These are phyloP conservation scores for Ogataea neopini DNA, from an alignment of 805 yeast species.

Conservation along the genomic window DNA sequence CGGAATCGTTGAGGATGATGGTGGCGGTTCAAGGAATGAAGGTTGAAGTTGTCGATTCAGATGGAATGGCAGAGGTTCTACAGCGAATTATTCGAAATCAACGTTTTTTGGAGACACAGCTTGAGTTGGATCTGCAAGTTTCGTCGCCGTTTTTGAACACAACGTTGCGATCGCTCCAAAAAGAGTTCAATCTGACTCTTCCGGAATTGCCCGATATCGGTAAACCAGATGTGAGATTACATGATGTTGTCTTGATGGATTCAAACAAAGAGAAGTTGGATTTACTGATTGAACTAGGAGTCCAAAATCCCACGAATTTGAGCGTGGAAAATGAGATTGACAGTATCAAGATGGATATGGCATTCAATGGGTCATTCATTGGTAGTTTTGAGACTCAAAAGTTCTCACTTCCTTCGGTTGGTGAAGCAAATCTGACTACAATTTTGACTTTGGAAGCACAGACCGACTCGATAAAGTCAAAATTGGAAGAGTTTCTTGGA, in stretches of 20 bases:
- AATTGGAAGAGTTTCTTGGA: slow-evolving; percentile 40
- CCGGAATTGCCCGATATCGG: slow-evolving; percentile 4
- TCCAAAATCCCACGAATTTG: slow-evolving; percentile 38
- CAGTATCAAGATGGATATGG: slow-evolving; percentile 19
- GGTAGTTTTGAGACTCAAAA: slow-evolving; percentile 30
- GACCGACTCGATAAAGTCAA: slow-evolving; percentile 19
- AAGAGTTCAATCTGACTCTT: slow-evolving; percentile 1
- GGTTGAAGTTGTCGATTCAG: slow-evolving; percentile 6
- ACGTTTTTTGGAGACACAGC: neutral
- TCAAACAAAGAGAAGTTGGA: slow-evolving; percentile 29
- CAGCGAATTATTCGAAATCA: neutral
- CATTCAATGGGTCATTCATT: slow-evolving; percentile 36
- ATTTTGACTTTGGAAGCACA: slow-evolving; percentile 20
- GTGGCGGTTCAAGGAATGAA: slow-evolving; percentile 12
- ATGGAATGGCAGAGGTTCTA: neutral
- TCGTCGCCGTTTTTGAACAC: slow-evolving; percentile 27
- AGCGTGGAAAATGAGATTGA: slow-evolving; percentile 31
- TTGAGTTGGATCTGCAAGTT: slow-evolving; percentile 22
- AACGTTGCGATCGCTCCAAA: slow-evolving; percentile 9
- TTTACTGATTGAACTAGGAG: slow-evolving; percentile 33
- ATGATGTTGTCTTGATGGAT: slow-evolving; percentile 26
- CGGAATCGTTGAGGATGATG: slow-evolving; percentile 4
- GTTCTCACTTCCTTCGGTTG: neutral
- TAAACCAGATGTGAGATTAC: slow-evolving; percentile 10
- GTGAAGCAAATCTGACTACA: slow-evolving; percentile 21